These are phyloP conservation scores for Botrytis fabae DNA, from an alignment of 2,329 filamentous ascomycete species.

Conservation along the genomic window DNA sequence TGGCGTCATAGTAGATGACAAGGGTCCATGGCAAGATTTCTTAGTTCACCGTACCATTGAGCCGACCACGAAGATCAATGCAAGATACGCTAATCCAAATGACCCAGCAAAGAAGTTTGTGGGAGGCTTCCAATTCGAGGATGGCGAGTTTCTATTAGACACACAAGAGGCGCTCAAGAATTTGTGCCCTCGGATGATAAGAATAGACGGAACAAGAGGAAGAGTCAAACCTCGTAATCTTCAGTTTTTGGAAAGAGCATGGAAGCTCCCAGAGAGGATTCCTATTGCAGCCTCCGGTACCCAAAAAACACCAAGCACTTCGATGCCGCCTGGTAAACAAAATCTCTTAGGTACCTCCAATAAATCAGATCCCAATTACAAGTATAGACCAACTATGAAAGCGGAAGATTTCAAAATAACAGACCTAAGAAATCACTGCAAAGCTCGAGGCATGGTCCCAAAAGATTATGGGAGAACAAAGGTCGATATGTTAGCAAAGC, in stretches of 20 bases:
- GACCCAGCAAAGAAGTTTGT: neutral
- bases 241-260: neutral
- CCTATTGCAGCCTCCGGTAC: neutral
- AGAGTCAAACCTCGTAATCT: constrained; percentile 12
- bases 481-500: neutral
- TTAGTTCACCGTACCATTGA: neutral
- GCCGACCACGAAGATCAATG: neutral
- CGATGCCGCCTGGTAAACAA: neutral
- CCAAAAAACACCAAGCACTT: neutral
- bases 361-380: neutral
- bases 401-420: neutral
- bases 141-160: constrained; percentile 1
- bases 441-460: neutral
- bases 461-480: neutral
- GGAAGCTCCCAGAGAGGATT: neutral
- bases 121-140: neutral
- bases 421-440: neutral
- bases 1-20: neutral
- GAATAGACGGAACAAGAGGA: neutral
- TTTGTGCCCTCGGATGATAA: neutral
- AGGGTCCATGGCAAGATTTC: neutral
- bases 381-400: neutral
- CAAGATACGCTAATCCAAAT: neutral
- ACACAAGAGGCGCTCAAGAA: neutral
- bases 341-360: neutral